Conservation (phyloP, 805 yeast species). For the Kodamaea hsintzibuensis region DNA sequence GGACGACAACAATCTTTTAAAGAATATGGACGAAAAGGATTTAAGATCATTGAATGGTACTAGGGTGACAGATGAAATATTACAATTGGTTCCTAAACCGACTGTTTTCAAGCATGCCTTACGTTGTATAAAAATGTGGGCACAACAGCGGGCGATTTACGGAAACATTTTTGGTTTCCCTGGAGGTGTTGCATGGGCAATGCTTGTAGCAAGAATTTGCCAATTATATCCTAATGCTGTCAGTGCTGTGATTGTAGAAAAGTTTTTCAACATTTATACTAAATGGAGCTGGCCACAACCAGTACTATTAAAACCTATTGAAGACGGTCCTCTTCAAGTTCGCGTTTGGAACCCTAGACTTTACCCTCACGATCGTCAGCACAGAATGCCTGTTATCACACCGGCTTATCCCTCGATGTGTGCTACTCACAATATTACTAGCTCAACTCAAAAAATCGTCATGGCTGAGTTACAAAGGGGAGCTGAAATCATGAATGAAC, state of each 20-base stretch:
- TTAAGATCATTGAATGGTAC: constrained; percentile 92
- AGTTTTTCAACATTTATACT: constrained; percentile 81
- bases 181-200: constrained; percentile 99
- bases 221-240: constrained; percentile 96
- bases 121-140: constrained; percentile 95
- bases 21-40: constrained; percentile 90
- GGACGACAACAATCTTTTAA: constrained; percentile 79
- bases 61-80: constrained; percentile 92
- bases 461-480: constrained; percentile 81
- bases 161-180: constrained; percentile 97
- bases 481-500: constrained; percentile 64
- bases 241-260: constrained; percentile 85
- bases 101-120: constrained; percentile 90
- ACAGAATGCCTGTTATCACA: constrained; percentile 96
- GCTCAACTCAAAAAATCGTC: constrained; percentile 82
- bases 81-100: constrained; percentile 87
- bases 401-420: constrained; percentile 99
- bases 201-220: constrained; percentile 97
- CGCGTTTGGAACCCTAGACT: constrained; percentile 95
- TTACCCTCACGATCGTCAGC: constrained; percentile 85
- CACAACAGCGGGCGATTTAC: constrained; percentile 89
- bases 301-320: constrained; percentile 86
- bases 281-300: constrained; percentile 99
- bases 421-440: constrained; percentile 94
- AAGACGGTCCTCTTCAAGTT: constrained; percentile 95